Evolutionary conservation across 1,139 yeast genomes (phyloP).

Genomic region (Candida pseudoviswanathii): DNA sequence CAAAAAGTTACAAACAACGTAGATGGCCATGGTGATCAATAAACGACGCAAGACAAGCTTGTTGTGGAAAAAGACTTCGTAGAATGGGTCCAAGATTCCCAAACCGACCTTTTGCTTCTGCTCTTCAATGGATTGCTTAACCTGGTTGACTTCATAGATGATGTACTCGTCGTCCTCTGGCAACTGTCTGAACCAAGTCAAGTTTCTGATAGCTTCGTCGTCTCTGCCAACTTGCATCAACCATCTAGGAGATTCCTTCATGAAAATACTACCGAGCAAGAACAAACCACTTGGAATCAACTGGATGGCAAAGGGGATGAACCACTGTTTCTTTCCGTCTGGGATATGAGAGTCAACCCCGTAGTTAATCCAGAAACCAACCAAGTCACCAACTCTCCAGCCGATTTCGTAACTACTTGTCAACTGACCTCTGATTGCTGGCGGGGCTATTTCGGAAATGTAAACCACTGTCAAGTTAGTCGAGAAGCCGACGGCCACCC

Average conservation of each 20-base stretch:
- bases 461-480: slow-evolving; percentile 46
- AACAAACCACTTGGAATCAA: slow-evolving; percentile 45
- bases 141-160: slow-evolving; percentile 36
- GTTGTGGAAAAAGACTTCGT: slow-evolving; percentile 35
- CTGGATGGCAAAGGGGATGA: slow-evolving; percentile 47
- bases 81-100: slow-evolving; percentile 41
- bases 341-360: slow-evolving; percentile 38
- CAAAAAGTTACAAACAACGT: slow-evolving; percentile 45
- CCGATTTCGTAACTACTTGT: slow-evolving; percentile 45
- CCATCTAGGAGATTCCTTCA: slow-evolving; percentile 47
- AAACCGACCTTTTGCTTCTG: slow-evolving; percentile 37
- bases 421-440: slow-evolving; percentile 43
- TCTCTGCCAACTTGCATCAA: slow-evolving; percentile 36
- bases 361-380: slow-evolving; percentile 47
- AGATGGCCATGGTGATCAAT: slow-evolving; percentile 35
- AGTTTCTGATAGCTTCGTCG: slow-evolving; percentile 38
- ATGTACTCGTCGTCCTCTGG: slow-evolving; percentile 42
- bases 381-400: slow-evolving; percentile 46
- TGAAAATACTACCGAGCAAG: slow-evolving; percentile 35
- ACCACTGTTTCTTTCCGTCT: slow-evolving; percentile 38
- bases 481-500: slow-evolving; percentile 43
- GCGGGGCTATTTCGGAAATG: slow-evolving; percentile 43
- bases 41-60: slow-evolving; percentile 32
- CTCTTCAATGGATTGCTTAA: slow-evolving; percentile 27
- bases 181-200: slow-evolving; percentile 41